These are phyloP conservation scores for Triticum dicoccoides DNA, from an alignment of 176 grass and related monocot species.

Conservation along the genomic window DNA sequence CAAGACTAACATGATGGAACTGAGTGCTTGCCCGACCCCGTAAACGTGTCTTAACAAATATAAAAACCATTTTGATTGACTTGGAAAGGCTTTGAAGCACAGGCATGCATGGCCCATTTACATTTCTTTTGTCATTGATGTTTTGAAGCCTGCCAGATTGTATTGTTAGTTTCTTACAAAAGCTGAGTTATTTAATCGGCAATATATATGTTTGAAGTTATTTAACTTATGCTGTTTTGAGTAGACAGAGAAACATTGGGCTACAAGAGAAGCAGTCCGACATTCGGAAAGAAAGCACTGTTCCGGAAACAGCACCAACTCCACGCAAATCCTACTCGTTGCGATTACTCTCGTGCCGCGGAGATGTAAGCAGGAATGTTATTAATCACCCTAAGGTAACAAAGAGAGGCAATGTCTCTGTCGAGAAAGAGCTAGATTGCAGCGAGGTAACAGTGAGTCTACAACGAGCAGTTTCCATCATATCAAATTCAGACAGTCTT, in stretches of 20 bases:
- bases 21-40: too few species aligned
- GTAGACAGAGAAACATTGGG: conserved; percentile 96
- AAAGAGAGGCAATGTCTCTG: conserved; percentile 53
- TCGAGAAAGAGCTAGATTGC: conserved; percentile 45
- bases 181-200: not conserved
- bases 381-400: conserved; percentile 55
- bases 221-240: conserved; percentile 72
- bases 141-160: conserved; percentile 10
- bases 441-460: conserved; percentile 46
- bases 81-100: not conserved
- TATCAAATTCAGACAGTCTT: conserved; percentile 77
- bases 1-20: not conserved
- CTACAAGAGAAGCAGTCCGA: conserved; percentile 45
- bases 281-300: conserved; percentile 31
- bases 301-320: conserved; percentile 33
- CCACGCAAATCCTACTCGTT: conserved; percentile 74
- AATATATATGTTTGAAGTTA: conserved; percentile 18
- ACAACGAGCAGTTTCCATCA: conserved; percentile 61
- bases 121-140: not conserved
- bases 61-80: not conserved
- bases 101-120: not conserved
- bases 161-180: not conserved
- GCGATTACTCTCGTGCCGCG: conserved; percentile 72
- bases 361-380: conserved; percentile 63
- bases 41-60: not conserved